Evolutionary conservation across 2,329 filamentous ascomycete species (phyloP).

Genomic region (Parasarocladium wereldwijsianum): DNA sequence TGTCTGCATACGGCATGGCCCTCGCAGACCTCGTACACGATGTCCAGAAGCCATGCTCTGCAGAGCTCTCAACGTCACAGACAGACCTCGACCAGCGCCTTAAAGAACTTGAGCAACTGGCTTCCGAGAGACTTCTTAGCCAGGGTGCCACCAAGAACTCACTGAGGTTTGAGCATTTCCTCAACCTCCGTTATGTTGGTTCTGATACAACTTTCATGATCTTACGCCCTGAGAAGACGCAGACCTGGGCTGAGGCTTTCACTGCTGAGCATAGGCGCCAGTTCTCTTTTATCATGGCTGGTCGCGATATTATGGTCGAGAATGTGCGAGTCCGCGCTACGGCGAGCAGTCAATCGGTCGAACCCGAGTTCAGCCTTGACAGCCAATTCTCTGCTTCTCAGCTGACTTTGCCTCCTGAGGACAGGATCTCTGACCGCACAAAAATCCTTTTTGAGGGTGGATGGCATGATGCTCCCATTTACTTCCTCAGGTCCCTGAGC

Average conservation of each 20-base stretch:
- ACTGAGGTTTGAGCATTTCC: conserved; percentile 15
- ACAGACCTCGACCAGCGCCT: conserved; percentile 40
- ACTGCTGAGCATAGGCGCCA: conserved; percentile 22
- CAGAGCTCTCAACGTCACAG: conserved; percentile 46
- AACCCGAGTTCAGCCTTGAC: conserved; percentile 7
- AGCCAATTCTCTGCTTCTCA: conserved; percentile 4
- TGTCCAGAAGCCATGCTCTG: conserved; percentile 60
- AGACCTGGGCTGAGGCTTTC: conserved; percentile 15
- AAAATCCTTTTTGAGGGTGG: conserved; percentile 62
- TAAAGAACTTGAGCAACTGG: conserved; percentile 3
- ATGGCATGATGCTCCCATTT: conserved; percentile 50
- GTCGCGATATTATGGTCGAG: conserved; percentile 23
- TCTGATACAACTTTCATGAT: conserved; percentile 26
- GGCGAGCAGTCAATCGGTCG: conserved; percentile 12
- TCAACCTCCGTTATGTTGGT: conserved; percentile 28
- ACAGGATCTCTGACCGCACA: conserved; percentile 29
- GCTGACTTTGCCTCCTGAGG: conserved; percentile 6
- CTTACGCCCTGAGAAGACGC: conserved; percentile 1
- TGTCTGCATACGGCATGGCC: conserved; percentile 87
- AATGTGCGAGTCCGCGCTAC: conserved; percentile 27
- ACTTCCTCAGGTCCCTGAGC: conserved; percentile 13
- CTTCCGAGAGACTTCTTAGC: conserved; percentile 4
- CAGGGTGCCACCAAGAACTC: conserved; percentile 2
- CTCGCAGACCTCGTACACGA: conserved; percentile 87
- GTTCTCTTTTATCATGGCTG: conserved; percentile 23